These are phyloP conservation scores for Aspergillus amoenus DNA, from an alignment of 2,329 filamentous ascomycete genomes.

Conservation along the genomic window DNA sequence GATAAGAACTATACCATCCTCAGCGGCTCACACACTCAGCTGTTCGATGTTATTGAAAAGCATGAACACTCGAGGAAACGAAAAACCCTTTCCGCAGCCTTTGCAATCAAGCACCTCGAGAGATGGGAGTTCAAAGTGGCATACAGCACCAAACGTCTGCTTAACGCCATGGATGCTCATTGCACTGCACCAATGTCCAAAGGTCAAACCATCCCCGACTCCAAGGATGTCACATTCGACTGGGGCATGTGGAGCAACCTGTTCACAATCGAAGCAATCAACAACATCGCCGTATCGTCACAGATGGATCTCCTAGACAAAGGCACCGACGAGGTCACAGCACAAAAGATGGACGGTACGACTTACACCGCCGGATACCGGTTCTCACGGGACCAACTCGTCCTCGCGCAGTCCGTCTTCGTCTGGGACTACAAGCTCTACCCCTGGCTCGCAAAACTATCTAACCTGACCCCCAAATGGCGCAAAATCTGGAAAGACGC, in stretches of 20 bases:
- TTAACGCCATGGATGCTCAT: conserved; percentile 46
- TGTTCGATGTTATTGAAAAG: conserved; percentile 55
- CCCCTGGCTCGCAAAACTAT: background rate
- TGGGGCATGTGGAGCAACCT: conserved; percentile 55
- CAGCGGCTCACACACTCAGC: conserved; percentile 51
- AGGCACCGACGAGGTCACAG: conserved; percentile 37
- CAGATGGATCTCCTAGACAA: conserved; percentile 54
- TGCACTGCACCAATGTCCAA: conserved; percentile 23
- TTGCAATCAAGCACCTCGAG: conserved; percentile 55
- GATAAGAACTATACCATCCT: conserved; percentile 48
- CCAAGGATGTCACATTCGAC: conserved; percentile 42
- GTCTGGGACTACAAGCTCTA: background rate
- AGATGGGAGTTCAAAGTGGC: conserved; percentile 56
- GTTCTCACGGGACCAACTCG: background rate
- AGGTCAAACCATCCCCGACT: conserved; percentile 16
- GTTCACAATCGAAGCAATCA: conserved; percentile 58
- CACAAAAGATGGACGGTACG: conserved; percentile 23
- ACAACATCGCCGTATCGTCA: conserved; percentile 56
- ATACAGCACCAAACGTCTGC: conserved; percentile 49
- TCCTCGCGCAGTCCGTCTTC: background rate
- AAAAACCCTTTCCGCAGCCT: conserved; percentile 51
- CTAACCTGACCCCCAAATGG: background rate
- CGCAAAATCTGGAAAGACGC: conserved; percentile 37
- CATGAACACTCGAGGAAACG: conserved; percentile 53
- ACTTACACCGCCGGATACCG: background rate